Evolutionary conservation across 176 grass and related monocot genomes (phyloP).

Genomic region (Oryza glumipatula): DNA sequence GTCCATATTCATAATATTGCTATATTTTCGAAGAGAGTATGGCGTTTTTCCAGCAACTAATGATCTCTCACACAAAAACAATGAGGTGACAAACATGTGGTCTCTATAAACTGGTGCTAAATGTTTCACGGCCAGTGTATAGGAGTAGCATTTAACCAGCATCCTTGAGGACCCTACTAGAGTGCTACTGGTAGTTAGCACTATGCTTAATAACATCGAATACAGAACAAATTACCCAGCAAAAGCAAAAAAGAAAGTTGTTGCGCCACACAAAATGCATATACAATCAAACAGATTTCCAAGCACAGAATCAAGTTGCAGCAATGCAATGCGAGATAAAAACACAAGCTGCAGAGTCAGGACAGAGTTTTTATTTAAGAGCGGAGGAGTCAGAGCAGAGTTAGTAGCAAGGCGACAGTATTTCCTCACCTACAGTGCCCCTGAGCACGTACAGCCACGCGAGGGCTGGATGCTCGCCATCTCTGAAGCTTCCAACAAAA

Average conservation of each 20-base stretch:
- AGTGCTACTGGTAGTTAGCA: background rate
- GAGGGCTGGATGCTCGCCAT: constrained; percentile 41
- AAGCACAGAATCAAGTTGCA: background rate
- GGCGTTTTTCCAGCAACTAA: background rate
- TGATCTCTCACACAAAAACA: background rate
- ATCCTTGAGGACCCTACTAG: background rate
- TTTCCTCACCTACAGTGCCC: constrained; percentile 50
- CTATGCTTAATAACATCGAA: background rate
- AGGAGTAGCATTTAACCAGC: background rate
- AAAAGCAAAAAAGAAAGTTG: background rate
- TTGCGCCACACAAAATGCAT: background rate
- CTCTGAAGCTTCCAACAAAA: constrained; percentile 50
- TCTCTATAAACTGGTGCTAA: background rate
- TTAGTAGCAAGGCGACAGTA: constrained; percentile 29
- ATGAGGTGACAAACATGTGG: background rate
- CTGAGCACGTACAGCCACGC: constrained; percentile 43
- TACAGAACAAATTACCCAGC: background rate
- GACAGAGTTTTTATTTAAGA: constrained; percentile 14
- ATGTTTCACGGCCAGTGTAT: background rate
- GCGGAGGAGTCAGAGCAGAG: constrained; percentile 9
- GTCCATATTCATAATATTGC: too few relatives aligned
- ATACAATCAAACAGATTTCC: constrained; percentile 1
- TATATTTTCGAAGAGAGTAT: too few relatives aligned
- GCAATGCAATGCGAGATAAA: constrained; percentile 3
- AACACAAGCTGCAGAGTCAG: constrained; percentile 8